Evolutionary conservation across 2,329 filamentous ascomycete species (phyloP).

Genomic region (Chrysosporium keratinophilum): DNA sequence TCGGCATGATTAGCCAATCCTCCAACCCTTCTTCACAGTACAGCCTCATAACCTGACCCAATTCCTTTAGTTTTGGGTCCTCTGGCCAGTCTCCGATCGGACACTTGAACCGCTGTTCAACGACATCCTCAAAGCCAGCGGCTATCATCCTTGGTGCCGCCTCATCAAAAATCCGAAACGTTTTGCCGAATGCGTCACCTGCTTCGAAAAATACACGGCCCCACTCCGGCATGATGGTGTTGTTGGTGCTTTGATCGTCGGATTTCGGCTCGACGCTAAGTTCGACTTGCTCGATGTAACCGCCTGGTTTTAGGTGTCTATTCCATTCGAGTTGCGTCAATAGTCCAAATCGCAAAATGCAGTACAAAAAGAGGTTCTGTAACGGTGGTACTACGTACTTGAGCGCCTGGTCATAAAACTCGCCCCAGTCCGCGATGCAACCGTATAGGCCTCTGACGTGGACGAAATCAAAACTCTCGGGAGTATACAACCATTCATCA

Average conservation of each 20-base stretch:
- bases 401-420: conserved; percentile 23
- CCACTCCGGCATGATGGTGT: conserved; percentile 18
- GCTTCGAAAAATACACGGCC: conserved; percentile 16
- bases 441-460: conserved; percentile 33
- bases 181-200: conserved; percentile 19
- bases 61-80: conserved; percentile 3
- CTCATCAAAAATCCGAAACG: conserved; percentile 18
- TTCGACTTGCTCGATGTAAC: conserved; percentile 28
- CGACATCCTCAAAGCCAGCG: conserved; percentile 39
- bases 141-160: conserved; percentile 25
- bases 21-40: conserved; percentile 17
- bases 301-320: conserved; percentile 26
- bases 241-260: conserved; percentile 20
- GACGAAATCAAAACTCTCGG: conserved; percentile 34
- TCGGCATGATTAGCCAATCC: conserved; percentile 12
- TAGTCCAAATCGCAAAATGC: background rate
- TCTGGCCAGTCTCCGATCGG: conserved; percentile 34
- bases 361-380: background rate
- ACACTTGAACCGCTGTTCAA: conserved; percentile 33
- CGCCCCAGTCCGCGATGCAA: conserved; percentile 27
- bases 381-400: conserved; percentile 17
- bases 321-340: background rate
- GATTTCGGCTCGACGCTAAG: conserved; percentile 17
- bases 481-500: conserved; percentile 28
- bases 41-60: conserved; percentile 9